Conservation (phyloP, 805 yeast species). For the Kockiozyma suomiensis region DNA sequence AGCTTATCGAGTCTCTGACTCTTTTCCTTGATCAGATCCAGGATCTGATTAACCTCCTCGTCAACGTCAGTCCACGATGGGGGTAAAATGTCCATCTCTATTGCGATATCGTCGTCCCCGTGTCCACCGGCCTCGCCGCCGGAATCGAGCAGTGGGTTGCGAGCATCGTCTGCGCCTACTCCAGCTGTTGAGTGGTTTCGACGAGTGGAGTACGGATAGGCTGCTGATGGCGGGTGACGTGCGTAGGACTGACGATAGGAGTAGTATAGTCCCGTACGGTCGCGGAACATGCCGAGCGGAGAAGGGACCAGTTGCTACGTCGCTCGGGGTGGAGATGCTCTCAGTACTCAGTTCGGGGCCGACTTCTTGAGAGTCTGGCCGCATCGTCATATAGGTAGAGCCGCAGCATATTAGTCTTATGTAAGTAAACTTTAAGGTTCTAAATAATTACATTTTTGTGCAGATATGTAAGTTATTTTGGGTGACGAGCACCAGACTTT, state of each 20-base stretch:
- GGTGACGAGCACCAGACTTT: background rate
- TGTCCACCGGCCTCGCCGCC: constrained; percentile 13
- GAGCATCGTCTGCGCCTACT: constrained; percentile 26
- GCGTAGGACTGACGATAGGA: constrained; percentile 91
- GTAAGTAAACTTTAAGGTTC: no score
- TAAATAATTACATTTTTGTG: no score
- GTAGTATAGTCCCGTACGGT: constrained; percentile 86
- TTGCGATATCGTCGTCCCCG: constrained; percentile 40
- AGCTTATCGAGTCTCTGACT: constrained; percentile 65
- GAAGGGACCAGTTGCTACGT: no score
- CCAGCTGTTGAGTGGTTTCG: constrained; percentile 4
- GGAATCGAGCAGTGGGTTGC: constrained; percentile 50
- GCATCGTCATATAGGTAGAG: background rate
- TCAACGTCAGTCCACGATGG: constrained; percentile 79
- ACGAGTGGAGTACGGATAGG: constrained; percentile 13
- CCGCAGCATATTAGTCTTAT: constrained; percentile 3
- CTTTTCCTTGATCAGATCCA: constrained; percentile 55
- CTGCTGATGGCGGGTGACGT: constrained; percentile 50
- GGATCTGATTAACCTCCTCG: constrained; percentile 65
- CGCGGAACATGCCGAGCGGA: constrained; percentile 70
- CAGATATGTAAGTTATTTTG: background rate
- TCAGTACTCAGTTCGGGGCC: background rate
- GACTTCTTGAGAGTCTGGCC: background rate
- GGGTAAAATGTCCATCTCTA: constrained; percentile 68
- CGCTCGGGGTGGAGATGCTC: background rate